phyloP scores from a whole-genome alignment of 257 asterid species.

The Jacaranda copaia region DNA sequence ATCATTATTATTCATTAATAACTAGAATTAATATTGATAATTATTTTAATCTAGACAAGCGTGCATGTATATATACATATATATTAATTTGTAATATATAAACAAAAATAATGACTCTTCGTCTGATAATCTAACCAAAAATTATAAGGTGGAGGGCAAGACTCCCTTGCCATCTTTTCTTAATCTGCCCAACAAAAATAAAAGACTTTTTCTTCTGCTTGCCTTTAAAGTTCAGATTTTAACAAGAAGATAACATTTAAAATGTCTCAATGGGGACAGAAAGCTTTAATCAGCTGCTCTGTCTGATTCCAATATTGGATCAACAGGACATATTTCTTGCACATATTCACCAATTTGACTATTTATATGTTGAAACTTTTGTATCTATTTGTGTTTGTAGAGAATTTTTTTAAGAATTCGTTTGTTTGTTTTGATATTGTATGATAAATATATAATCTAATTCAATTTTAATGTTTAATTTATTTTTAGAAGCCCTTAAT shows the following conservation, averaged over 20 bases:
- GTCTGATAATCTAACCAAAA: slow-evolving; percentile 3
- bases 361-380: neutral
- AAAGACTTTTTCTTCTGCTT: slow-evolving; percentile 23
- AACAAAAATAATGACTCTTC: neutral
- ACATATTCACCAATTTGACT: slow-evolving; percentile 26
- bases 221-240: slow-evolving; percentile 49
- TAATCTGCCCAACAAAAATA: neutral
- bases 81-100: no score
- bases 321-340: slow-evolving; percentile 21
- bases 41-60: no score
- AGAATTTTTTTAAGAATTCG: no score
- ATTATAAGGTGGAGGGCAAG: slow-evolving; percentile 40
- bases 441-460: no score
- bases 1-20: no score
- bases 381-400: neutral
- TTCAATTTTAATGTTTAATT: no score
- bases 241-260: slow-evolving; percentile 38
- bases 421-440: no score
- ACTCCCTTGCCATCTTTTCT: neutral
- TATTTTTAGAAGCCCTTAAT: no score
- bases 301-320: slow-evolving; percentile 29
- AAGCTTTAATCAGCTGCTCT: slow-evolving; percentile 29
- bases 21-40: no score
- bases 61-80: no score
- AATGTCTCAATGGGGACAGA: slow-evolving; percentile 32